phyloP scores from a whole-genome alignment of 1,284 basidiomycete genomes.

The Cutaneotrichosporon mucoides region DNA sequence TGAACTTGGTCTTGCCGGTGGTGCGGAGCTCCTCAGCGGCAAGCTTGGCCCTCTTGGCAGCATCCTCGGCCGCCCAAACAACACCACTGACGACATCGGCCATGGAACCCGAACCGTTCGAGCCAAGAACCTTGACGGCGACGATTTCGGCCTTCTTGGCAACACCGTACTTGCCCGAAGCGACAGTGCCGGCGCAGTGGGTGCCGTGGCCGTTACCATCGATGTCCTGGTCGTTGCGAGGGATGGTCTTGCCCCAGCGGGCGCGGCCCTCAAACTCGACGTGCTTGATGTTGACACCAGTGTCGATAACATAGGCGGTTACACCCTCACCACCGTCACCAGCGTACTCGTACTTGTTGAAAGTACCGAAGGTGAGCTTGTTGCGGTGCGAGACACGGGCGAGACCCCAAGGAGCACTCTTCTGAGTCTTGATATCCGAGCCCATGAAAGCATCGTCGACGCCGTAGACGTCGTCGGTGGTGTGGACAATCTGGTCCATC shows the following conservation, averaged over 20 bases:
- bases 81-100: slow-evolving; percentile 89
- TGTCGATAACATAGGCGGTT: slow-evolving; percentile 66
- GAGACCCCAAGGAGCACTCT: slow-evolving; percentile 88
- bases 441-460: slow-evolving; percentile 32
- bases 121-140: slow-evolving; percentile 96
- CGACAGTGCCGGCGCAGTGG: slow-evolving; percentile 81
- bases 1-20: slow-evolving; percentile 70
- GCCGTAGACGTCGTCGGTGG: slow-evolving; percentile 50
- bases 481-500: slow-evolving; percentile 80
- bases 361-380: slow-evolving; percentile 74
- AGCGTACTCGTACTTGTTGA: slow-evolving; percentile 80
- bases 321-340: slow-evolving; percentile 79
- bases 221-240: slow-evolving; percentile 67
- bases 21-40: slow-evolving; percentile 62
- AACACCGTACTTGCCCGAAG: slow-evolving; percentile 78
- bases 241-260: slow-evolving; percentile 76
- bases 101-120: slow-evolving; percentile 92
- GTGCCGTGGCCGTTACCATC: slow-evolving; percentile 66
- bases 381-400: slow-evolving; percentile 89
- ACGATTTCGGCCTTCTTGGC: slow-evolving; percentile 86
- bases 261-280: slow-evolving; percentile 84
- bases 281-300: slow-evolving; percentile 74
- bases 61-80: slow-evolving; percentile 68
- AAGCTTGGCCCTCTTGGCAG: slow-evolving; percentile 55
- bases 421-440: slow-evolving; percentile 57